Evolutionary conservation across 2,329 filamentous ascomycete species (phyloP).

Genomic region (Ceratocystis ficicola): DNA sequence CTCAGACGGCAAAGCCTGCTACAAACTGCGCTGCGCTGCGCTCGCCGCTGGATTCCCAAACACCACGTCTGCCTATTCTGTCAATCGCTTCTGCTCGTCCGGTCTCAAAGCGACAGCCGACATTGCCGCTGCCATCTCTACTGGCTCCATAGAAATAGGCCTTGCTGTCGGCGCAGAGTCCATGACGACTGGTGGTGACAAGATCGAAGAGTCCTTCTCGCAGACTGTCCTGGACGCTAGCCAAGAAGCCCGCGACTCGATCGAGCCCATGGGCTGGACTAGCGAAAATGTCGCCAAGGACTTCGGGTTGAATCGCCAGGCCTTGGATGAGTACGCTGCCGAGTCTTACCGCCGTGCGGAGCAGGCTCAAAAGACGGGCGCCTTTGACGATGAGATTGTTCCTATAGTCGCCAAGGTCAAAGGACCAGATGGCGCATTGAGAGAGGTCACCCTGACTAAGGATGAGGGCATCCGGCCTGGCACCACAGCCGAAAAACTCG

Average conservation of each 20-base stretch:
- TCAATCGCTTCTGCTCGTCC: conserved; percentile 96
- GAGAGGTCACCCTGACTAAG: conserved; percentile 64
- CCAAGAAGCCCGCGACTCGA: conserved; percentile 72
- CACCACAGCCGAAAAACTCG: conserved; percentile 69
- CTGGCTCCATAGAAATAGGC: conserved; percentile 73
- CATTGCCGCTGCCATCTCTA: conserved; percentile 75
- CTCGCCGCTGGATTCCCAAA: conserved; percentile 84
- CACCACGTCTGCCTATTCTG: conserved; percentile 65
- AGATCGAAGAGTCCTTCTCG: conserved; percentile 34
- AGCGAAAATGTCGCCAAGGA: conserved; percentile 90
- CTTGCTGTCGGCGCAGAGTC: conserved; percentile 78
- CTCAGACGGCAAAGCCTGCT: conserved; percentile 71
- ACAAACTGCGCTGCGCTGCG: conserved; percentile 78
- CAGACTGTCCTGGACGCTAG: conserved; percentile 50
- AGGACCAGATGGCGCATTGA: conserved; percentile 67
- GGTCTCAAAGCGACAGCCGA: conserved; percentile 92
- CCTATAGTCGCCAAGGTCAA: conserved; percentile 74
- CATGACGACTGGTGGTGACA: conserved; percentile 67
- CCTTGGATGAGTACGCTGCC: conserved; percentile 74
- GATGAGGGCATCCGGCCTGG: conserved; percentile 88
- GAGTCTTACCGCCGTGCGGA: conserved; percentile 84
- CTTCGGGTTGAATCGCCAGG: conserved; percentile 69
- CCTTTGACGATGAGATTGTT: conserved; percentile 87
- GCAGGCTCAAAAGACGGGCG: conserved; percentile 76
- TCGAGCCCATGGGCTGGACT: conserved; percentile 96